Evolutionary conservation across 371 early-diverging fungal species (phyloP), one percentile per base, ranked within the genome.

Genomic region (Lichtheimia ramosa): DNA sequence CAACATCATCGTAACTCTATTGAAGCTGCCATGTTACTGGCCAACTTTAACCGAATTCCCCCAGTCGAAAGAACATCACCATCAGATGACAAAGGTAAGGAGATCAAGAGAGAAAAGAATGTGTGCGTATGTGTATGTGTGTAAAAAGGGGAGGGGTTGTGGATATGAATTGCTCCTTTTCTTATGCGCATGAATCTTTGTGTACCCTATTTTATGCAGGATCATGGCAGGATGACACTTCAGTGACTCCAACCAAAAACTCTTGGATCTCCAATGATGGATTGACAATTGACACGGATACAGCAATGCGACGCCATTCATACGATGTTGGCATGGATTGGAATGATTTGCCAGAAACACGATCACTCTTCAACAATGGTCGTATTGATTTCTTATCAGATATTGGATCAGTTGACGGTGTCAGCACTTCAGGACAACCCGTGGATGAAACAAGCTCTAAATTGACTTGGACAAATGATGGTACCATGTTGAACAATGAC

Each of bases 11-110:
- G 80, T 49, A 79, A 76, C 53, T 79, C 80, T 16, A 79, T 79
- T 60, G 80, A 79, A 59, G 80, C 80, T 27, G 80, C 80, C 52
- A 75, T 79, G 80, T 43, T 79, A 21, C 55, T 79, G 24, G 80
- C 76, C 41, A 79, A 71, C 48, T 79, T 79, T 53, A 75, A 74
- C 43, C 67, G 70, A n/a, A 27, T 70, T 6, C 58, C 66, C 23
- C 59, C 73, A 14, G 59, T 60, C 28, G 43, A 56, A 18, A 55
- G 42, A n/a, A n/a, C 53, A 24, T 18, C 54, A n/a, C 43, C 43
- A 14, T 6, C 42, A 1, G 27, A 51, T 18, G 20, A 56, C 18
- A 48, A 42, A 23, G 39, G 53, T 25, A 53, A 25, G n/a, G 18
- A 16, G 13, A 42, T 34, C 51, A 20, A 51, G 14, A 51, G 43